Evolutionary conservation across 1,284 basidiomycete genomes (phyloP).

Genomic region (Bjerkandera adusta): DNA sequence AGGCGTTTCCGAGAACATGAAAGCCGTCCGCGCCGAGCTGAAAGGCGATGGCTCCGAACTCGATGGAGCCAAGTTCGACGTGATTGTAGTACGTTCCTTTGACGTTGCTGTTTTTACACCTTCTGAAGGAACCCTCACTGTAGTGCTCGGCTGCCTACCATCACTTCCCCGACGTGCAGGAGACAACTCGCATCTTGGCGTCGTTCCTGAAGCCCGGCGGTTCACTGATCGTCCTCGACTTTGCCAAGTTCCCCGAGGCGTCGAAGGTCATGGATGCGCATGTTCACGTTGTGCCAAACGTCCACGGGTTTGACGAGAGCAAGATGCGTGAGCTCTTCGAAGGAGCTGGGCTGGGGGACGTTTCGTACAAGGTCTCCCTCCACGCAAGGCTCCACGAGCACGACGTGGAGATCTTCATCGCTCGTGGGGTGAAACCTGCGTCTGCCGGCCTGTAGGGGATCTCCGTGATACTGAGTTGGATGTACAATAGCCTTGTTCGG

Average conservation of each 20-base stretch:
- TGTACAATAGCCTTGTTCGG: too few relatives aligned
- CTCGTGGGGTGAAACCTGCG: too few relatives aligned
- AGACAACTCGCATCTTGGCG: conserved; percentile 46
- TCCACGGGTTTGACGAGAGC: conserved; percentile 41
- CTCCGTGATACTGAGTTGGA: too few relatives aligned
- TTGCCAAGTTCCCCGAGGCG: conserved; percentile 11
- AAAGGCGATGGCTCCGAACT: conserved; percentile 42
- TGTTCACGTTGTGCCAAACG: conserved; percentile 44
- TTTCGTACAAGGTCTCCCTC: conserved; percentile 35
- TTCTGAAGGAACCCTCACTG: neutral
- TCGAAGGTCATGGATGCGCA: conserved; percentile 19
- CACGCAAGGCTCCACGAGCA: neutral
- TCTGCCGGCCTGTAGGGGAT: too few relatives aligned
- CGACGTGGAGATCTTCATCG: neutral
- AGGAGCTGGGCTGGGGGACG: conserved; percentile 39
- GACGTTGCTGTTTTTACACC: neutral
- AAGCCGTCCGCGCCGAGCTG: conserved; percentile 46
- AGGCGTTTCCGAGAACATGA: conserved; percentile 56
- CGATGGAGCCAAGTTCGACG: conserved; percentile 51
- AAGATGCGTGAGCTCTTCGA: conserved; percentile 44
- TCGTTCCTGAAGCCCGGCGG: conserved; percentile 57
- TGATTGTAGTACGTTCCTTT: conserved; percentile 43
- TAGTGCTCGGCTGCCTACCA: conserved; percentile 67
- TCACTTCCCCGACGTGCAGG: conserved; percentile 49
- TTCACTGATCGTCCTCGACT: conserved; percentile 51